A percentile compares a stretch with the other conserved stretches of the same genome.
Evolutionary conservation across 1,139 yeast species (phyloP).

Genomic region (Pichia sp.): DNA sequence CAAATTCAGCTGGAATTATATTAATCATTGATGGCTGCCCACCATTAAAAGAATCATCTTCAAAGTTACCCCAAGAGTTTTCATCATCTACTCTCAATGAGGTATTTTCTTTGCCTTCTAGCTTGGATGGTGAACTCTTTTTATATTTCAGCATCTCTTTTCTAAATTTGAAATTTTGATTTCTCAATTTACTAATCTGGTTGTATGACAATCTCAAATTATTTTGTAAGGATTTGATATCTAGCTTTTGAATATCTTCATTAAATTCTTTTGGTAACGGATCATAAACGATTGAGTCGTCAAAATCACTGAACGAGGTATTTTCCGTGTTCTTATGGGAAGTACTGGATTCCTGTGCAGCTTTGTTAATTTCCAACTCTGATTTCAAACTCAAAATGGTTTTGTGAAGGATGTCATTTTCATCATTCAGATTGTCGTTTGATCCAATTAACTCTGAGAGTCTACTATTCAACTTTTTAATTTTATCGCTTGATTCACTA

Average conservation of each 20-base stretch:
- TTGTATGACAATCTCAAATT: conserved; percentile 61
- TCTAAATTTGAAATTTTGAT: conserved; percentile 15
- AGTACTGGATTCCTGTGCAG: conserved; percentile 1
- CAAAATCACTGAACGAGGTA: conserved; percentile 16
- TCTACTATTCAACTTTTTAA: conserved; percentile 32
- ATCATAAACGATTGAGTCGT: conserved; percentile 21
- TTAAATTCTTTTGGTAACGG: conserved; percentile 19
- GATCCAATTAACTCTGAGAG: conserved; percentile 39
- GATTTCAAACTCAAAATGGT: conserved; percentile 30
- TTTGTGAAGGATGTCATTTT: conserved; percentile 47
- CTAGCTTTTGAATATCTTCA: conserved; percentile 45
- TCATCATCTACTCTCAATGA: conserved; percentile 9
- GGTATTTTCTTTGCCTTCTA: background rate
- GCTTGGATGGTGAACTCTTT: conserved; percentile 2
- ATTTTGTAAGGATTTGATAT: conserved; percentile 59
- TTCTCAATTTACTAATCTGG: conserved; percentile 47
- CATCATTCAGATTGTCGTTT: conserved; percentile 53
- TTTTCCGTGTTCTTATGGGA: background rate
- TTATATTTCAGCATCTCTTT: conserved; percentile 4
- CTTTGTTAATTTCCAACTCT: conserved; percentile 20
- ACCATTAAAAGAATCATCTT: conserved; percentile 22
- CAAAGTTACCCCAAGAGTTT: conserved; percentile 29
- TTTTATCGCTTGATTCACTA: conserved; percentile 30
- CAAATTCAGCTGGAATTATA: conserved; percentile 8
- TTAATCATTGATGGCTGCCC: background rate